Percentiles rank a stretch among this genome's conserved stretches.
Conservation (phyloP, 2,329 filamentous ascomycete genomes). For the Apiospora hydei region DNA sequence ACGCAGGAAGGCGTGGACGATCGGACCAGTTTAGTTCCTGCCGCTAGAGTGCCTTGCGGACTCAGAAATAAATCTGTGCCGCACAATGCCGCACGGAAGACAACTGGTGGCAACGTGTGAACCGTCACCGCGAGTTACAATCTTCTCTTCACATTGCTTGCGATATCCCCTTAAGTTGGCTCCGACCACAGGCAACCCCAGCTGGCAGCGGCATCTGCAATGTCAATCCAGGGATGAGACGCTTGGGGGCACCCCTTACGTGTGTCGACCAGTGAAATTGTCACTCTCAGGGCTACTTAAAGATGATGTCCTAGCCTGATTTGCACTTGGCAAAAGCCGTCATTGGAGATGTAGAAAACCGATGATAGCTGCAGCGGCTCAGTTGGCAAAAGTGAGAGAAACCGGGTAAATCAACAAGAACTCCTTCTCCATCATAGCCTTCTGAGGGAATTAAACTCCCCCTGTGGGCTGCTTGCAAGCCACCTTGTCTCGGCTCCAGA, state of each 20-base stretch:
- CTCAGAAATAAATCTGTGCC: background rate
- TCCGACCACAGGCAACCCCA: background rate
- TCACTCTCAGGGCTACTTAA: background rate
- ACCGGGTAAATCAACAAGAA: slow-evolving; percentile 15
- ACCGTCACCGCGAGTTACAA: background rate
- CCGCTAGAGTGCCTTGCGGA: background rate
- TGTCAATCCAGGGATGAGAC: background rate
- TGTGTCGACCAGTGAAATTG: background rate
- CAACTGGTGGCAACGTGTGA: background rate
- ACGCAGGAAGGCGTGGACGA: background rate
- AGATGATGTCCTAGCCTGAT: background rate
- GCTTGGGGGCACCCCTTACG: background rate
- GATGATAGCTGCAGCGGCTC: slow-evolving; percentile 4
- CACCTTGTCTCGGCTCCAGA: slow-evolving; percentile 7
- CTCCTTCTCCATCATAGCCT: background rate
- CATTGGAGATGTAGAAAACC: background rate
- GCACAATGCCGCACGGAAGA: background rate
- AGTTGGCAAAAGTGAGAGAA: background rate
- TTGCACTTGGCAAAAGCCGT: background rate
- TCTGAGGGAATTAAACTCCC: background rate
- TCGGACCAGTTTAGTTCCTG: background rate
- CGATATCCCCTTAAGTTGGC: background rate
- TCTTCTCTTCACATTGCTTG: background rate
- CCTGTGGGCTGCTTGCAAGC: background rate
- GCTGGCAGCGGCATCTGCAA: background rate